Evolutionary conservation across 1,284 basidiomycete genomes (phyloP).

Genomic region (Trametes pubescens): DNA sequence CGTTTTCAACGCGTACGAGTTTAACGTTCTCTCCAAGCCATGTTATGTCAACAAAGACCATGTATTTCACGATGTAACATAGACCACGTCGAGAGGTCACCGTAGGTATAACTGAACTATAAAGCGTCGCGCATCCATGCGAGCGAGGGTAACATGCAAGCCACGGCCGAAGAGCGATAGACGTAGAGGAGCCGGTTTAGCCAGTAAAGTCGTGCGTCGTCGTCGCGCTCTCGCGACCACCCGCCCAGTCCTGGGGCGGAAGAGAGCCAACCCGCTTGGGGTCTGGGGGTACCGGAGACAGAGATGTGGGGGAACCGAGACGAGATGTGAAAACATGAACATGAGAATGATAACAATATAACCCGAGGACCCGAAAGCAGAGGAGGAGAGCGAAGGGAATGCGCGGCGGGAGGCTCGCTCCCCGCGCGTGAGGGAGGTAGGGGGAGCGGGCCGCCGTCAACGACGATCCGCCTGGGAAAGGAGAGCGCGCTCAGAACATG

Average conservation of each 20-base stretch:
- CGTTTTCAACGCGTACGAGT: too few relatives aligned
- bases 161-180: slow-evolving; percentile 7
- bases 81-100: not conserved
- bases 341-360: not conserved
- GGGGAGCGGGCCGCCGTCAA: slow-evolving; percentile 28
- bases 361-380: slow-evolving; percentile 10
- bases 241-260: slow-evolving; percentile 22
- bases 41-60: not conserved
- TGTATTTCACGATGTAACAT: not conserved
- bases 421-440: slow-evolving; percentile 14
- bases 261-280: slow-evolving; percentile 15
- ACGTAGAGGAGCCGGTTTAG: slow-evolving; percentile 13
- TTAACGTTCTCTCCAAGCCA: too few relatives aligned
- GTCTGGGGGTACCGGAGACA: slow-evolving; percentile 5
- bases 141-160: slow-evolving; percentile 5
- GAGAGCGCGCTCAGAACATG: slow-evolving; percentile 21
- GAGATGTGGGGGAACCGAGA: not conserved
- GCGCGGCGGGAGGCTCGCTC: slow-evolving; percentile 32
- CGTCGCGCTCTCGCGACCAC: slow-evolving; percentile 14
- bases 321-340: not conserved
- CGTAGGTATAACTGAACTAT: slow-evolving; percentile 9
- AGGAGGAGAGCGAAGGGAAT: not conserved
- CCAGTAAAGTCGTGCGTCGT: slow-evolving; percentile 21
- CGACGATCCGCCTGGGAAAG: slow-evolving; percentile 12
- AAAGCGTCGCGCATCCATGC: slow-evolving; percentile 10